Evolutionary conservation across 2,329 filamentous ascomycete species (phyloP).

Genomic region (Neofusicoccum ribis): DNA sequence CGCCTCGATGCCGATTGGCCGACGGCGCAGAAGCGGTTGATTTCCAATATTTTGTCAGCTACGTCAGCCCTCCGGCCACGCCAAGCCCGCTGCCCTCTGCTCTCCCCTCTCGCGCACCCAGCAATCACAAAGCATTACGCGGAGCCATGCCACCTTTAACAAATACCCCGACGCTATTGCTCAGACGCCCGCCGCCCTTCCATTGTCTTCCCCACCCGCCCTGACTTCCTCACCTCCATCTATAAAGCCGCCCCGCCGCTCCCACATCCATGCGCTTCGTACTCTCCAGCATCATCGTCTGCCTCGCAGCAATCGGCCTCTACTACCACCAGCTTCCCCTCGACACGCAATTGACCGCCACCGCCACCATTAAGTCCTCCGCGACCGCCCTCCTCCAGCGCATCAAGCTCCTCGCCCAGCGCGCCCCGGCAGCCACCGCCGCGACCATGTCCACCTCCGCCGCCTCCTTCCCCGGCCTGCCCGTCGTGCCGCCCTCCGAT

Average conservation of each 20-base stretch:
- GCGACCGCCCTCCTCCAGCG: conserved; percentile 38
- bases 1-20: neutral
- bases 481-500: conserved; percentile 48
- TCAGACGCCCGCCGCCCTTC: neutral
- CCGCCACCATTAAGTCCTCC: conserved; percentile 27
- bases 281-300: conserved; percentile 43
- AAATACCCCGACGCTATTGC: neutral
- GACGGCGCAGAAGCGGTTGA: neutral
- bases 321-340: conserved; percentile 33
- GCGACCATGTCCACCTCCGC: conserved; percentile 31
- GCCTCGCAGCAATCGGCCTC: conserved; percentile 40
- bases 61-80: neutral
- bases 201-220: conserved; percentile 7
- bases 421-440: neutral
- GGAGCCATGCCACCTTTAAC: neutral
- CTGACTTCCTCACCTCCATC: neutral
- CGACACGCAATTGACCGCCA: conserved; percentile 6
- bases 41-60: conserved; percentile 12
- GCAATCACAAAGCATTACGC: conserved; percentile 16
- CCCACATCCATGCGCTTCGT: conserved; percentile 38
- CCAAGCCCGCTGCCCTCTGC: neutral
- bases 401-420: conserved; percentile 28
- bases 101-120: neutral
- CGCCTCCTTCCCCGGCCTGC: conserved; percentile 48
- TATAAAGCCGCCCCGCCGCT: conserved; percentile 33